Evolutionary conservation across 2,329 filamentous ascomycete genomes (phyloP).

Genomic region (Trichothecium sympodiale): DNA sequence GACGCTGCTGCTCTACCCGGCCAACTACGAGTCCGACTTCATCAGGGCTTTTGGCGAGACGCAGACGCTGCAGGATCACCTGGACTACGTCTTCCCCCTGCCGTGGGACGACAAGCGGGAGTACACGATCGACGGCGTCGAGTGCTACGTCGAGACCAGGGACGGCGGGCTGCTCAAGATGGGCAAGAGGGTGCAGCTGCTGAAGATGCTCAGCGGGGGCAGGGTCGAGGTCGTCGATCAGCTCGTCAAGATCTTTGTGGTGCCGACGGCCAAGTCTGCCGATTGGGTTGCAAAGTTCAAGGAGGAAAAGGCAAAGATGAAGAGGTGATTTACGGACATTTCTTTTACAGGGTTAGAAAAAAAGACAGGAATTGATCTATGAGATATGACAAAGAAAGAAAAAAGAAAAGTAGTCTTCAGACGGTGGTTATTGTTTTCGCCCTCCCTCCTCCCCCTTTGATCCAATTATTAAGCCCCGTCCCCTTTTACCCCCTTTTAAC

Average conservation of each 20-base stretch:
- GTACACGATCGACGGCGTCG: constrained; percentile 52
- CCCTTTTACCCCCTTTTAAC: too few species aligned
- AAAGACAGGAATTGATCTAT: constrained; percentile 1
- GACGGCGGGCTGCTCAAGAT: constrained; percentile 77
- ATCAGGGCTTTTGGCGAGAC: constrained; percentile 78
- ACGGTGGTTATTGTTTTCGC: too few species aligned
- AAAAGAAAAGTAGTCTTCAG: constrained; percentile 1
- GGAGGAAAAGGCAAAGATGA: constrained; percentile 50
- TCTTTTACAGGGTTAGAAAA: background rate
- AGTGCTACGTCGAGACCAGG: constrained; percentile 81
- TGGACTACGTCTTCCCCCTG: constrained; percentile 75
- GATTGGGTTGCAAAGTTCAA: constrained; percentile 84
- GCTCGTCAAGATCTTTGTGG: constrained; percentile 68
- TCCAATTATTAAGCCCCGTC: too few species aligned
- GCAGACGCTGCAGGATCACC: constrained; percentile 63
- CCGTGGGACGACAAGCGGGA: constrained; percentile 78
- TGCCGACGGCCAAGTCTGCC: constrained; percentile 59
- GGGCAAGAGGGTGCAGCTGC: constrained; percentile 69
- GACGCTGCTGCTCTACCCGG: constrained; percentile 73
- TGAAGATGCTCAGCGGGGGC: constrained; percentile 63
- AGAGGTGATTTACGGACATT: constrained; percentile 8
- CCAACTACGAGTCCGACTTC: constrained; percentile 75
- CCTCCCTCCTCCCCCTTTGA: too few species aligned
- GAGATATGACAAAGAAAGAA: constrained; percentile 1
- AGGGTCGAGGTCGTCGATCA: constrained; percentile 84